Base-by-base conservation (phyloP, 2,329 filamentous ascomycete genomes). In the Aspergillus amoenus region DNA sequence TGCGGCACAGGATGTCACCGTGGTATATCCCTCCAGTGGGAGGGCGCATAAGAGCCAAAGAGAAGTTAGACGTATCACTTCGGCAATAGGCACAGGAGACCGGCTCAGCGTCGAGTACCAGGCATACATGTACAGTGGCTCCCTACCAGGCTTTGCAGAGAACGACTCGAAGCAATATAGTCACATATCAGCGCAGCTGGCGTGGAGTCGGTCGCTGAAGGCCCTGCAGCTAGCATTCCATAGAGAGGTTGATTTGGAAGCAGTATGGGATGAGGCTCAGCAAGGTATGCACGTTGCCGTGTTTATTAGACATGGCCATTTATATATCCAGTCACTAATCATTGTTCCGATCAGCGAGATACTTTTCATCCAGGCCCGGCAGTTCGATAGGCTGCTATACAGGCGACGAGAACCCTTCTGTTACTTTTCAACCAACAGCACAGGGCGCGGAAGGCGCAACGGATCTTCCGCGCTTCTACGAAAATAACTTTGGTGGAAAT, bases 131-230 rank as follows among this genome's bases (percentile, higher is more conserved):
- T 45, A 53, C 24, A 30, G 17, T 27, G 32, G 40, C 0, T 39
- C 41, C 18, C 11, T 22, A 17, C 40, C 40, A 32, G 50, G 41
- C 5, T 53, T 53, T 12, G 50, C 41, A n/a, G 50, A 53, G 50
- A 39, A 34, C 6, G 50, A 45, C n/a, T 17, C 13, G 3, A 24
- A 43, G 17, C 22, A 53, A 13, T 53, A 53, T 39, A 32, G 44
- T 22, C 24, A 34, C 11, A 44, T 56, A 5, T 21, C 46, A 17
- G 53, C 53, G 4, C 9, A 27, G 24, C 8, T 56, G n/a, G 53
- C 53, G 11, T 56, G 53, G 53, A 56, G 53, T 30, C 46, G 53
- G 30, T 50, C 53, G n/a, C 18, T 56, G 46, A 30, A 11, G n/a
- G 27, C 30, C 7, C 53, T 56, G 13, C 53, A 45, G 40, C 22